Evolutionary conservation across 768 basidiomycete genomes (phyloP).

Genomic region (Lactarius sanguifluus): DNA sequence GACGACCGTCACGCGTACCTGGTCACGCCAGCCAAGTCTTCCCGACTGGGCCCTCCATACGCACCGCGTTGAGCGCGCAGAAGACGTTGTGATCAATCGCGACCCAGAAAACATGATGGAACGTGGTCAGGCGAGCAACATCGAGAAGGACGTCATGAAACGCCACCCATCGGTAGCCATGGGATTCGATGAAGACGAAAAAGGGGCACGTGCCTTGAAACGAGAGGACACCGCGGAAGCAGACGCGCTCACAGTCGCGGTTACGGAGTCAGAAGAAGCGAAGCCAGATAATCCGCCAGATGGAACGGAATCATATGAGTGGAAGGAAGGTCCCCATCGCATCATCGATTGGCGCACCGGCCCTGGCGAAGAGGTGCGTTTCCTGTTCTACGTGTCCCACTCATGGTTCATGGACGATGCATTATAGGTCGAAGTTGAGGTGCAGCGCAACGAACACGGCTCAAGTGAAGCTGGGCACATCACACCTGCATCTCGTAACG

Average conservation of each 20-base stretch:
- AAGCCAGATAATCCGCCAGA: conserved; percentile 47
- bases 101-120: conserved; percentile 58
- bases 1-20: conserved; percentile 87
- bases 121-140: conserved; percentile 40
- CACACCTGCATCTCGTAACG: conserved; percentile 32
- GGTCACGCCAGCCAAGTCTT: conserved; percentile 66
- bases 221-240: conserved; percentile 18
- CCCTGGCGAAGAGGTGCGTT: conserved; percentile 65
- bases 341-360: conserved; percentile 61
- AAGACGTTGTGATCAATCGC: conserved; percentile 83
- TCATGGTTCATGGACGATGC: not conserved
- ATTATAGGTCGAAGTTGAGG: conserved; percentile 39
- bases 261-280: conserved; percentile 26
- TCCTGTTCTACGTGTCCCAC: not conserved
- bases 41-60: conserved; percentile 88
- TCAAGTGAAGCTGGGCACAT: conserved; percentile 35
- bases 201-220: conserved; percentile 31
- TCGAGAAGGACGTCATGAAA: conserved; percentile 25
- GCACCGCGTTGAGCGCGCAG: conserved; percentile 63
- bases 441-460: conserved; percentile 37
- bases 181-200: conserved; percentile 28
- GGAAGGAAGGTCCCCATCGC: conserved; percentile 68
- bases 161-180: conserved; percentile 22
- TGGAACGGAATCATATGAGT: conserved; percentile 51
- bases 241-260: conserved; percentile 25